Evolutionary conservation across 2,329 filamentous ascomycete genomes (phyloP), one percentile per base, ranked within the genome.

Genomic region (Mariannaea elegans): DNA sequence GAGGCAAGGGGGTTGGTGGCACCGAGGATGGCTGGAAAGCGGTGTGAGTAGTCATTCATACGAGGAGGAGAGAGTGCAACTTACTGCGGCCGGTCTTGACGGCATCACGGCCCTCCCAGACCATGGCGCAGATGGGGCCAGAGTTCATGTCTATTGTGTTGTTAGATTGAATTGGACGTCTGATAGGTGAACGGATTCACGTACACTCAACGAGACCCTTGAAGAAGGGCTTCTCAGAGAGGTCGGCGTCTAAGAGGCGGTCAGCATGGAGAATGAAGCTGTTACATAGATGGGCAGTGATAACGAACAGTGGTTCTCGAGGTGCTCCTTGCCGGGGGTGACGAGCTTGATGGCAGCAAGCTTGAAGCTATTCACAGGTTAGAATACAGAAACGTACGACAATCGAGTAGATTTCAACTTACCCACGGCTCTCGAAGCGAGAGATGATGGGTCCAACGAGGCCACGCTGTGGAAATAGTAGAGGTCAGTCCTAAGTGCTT

Each of bases 81-180:
- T 71, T 88, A 92, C 90, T 79, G 78, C 95, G 94, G 82, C 95
- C 95, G 73, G 94, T 97, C 92, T 98, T 98, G 88, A 97, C 94
- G 81, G 90, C 95, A 77, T 99, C 94, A 87, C 91, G 92, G 78
- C 95, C 95, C 84, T 99, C 94, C 95, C 95, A 99, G 83, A 99
- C 91, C 94, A 98, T 99, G 85, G 95, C 95, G 86, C 87, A 90
- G 85, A 99, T 94, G 80, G 95, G 95, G 80, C 95, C 95, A 80
- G 90, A 94, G 81, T 88, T 84, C 95, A 98, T 99, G 89, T 98
- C 93, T 97, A 42, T 44, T 19, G 9, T 19, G 6, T 31, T 16
- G 50, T 69, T 60, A 69, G 65, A 34, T 7, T 27, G 18, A 9
- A 29, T 21, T 42, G 18, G 13, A 49, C 9, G 7, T 41, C 27